Conservation (phyloP, 129 eudicot species). For the Lonicera japonica region DNA sequence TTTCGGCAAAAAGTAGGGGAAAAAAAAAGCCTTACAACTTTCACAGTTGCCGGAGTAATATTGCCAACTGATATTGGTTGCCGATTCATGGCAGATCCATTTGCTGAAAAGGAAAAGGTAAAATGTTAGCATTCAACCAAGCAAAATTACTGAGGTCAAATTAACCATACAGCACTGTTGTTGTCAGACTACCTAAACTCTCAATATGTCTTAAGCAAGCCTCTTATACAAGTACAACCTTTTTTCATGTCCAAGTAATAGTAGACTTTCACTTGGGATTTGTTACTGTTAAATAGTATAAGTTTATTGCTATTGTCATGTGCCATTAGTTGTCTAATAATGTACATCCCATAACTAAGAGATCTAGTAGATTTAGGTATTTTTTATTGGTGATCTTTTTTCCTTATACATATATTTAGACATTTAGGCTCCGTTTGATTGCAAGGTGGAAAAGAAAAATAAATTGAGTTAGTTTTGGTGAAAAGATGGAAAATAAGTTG, state of each 20-base stretch:
- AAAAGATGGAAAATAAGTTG: too few relatives aligned
- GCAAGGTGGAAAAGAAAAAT: too few relatives aligned
- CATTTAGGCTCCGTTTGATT: too few relatives aligned
- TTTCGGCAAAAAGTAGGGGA: background rate
- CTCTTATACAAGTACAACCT: background rate
- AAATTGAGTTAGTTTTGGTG: too few relatives aligned
- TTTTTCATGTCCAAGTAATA: background rate
- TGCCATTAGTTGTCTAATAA: too few relatives aligned
- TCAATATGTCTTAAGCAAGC: background rate
- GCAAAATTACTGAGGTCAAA: background rate
- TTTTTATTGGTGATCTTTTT: too few relatives aligned
- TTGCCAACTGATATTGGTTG: conserved; percentile 54
- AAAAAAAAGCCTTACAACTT: conserved; percentile 49
- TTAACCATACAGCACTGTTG: background rate
- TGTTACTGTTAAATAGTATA: background rate
- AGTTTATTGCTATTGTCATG: too few relatives aligned
- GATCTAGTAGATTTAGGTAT: too few relatives aligned
- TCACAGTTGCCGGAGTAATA: conserved; percentile 68
- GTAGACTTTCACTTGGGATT: background rate
- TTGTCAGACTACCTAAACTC: background rate
- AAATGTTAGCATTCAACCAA: conserved; percentile 6
- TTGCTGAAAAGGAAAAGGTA: conserved; percentile 34
- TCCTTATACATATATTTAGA: background rate
- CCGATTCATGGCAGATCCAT: conserved; percentile 48
- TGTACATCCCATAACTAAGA: too few relatives aligned